Conservation (phyloP, 1,139 yeast genomes). For the Nakaseomyces nivariensis region DNA sequence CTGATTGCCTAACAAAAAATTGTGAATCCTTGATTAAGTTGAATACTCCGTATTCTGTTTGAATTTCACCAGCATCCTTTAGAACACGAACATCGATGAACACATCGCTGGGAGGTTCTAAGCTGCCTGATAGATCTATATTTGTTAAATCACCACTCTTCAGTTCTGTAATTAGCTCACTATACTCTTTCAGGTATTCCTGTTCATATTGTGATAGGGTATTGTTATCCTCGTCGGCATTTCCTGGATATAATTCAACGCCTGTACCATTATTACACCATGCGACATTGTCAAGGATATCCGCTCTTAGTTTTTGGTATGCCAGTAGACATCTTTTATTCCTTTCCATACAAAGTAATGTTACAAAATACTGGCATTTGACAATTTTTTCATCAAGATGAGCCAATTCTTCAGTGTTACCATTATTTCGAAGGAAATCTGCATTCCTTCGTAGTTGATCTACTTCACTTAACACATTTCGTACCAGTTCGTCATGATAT, state of each 20-base stretch:
- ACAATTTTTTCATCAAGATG: conserved; percentile 37
- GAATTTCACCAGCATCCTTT: conserved; percentile 93
- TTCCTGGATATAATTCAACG: conserved; percentile 9
- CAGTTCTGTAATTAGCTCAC: conserved; percentile 61
- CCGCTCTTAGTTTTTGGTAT: conserved; percentile 64
- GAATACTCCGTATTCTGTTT: conserved; percentile 94
- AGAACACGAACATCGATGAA: conserved; percentile 89
- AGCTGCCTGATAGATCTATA: conserved; percentile 76
- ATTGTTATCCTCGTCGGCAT: conserved; percentile 28
- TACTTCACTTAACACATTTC: conserved; percentile 46
- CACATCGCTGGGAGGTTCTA: conserved; percentile 84
- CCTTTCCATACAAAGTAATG: conserved; percentile 72
- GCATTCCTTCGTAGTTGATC: conserved; percentile 44
- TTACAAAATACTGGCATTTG: conserved; percentile 69
- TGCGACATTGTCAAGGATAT: conserved; percentile 53
- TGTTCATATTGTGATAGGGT: conserved; percentile 71
- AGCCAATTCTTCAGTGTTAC: conserved; percentile 22
- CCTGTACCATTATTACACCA: conserved; percentile 46
- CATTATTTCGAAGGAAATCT: conserved; percentile 19
- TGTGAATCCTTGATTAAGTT: conserved; percentile 92
- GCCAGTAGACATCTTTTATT: conserved; percentile 85
- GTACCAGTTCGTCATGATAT: conserved; percentile 68
- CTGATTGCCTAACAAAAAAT: conserved; percentile 86
- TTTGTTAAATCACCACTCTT: conserved; percentile 69
- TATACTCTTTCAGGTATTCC: conserved; percentile 64